Evolutionary conservation across 495 filamentous ascomycete genomes (phyloP).

Genomic region (Aspergillus carlsbadensis): DNA sequence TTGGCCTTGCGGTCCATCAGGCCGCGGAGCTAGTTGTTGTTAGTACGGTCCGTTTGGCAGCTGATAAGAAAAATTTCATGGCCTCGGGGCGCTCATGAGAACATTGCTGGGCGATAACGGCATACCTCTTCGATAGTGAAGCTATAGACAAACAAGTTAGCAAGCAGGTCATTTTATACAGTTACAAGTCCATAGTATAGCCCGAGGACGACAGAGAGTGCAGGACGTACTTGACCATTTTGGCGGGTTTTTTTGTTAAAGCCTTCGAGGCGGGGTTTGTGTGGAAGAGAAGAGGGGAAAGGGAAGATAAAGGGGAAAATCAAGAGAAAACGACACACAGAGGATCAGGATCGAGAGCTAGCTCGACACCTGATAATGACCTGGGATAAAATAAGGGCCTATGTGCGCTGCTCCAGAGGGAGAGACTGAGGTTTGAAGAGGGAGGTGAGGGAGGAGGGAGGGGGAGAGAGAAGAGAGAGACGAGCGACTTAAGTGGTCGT

Average conservation of each 20-base stretch:
- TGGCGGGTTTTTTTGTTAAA: conserved; percentile 69
- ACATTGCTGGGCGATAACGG: conserved; percentile 13
- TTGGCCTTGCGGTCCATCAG: conserved; percentile 98
- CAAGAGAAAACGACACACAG: conserved; percentile 40
- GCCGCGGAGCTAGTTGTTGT: conserved; percentile 64
- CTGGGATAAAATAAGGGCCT: conserved; percentile 32
- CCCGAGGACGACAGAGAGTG: neutral
- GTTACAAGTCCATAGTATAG: neutral
- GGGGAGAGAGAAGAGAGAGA: conserved; percentile 29
- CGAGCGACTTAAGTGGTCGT: conserved; percentile 28
- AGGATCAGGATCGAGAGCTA: conserved; percentile 47
- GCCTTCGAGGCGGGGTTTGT: conserved; percentile 42
- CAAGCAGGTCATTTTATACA: neutral
- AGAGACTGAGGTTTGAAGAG: conserved; percentile 27
- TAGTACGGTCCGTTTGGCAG: conserved; percentile 4
- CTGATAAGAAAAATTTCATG: neutral
- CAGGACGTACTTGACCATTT: conserved; percentile 97
- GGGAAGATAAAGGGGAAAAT: conserved; percentile 22
- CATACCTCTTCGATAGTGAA: conserved; percentile 95
- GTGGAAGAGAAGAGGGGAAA: conserved; percentile 5
- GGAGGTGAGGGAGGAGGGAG: conserved; percentile 21
- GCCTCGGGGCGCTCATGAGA: neutral
- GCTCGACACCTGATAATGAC: conserved; percentile 47
- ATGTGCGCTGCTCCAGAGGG: conserved; percentile 46
- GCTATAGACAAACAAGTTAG: conserved; percentile 55